phyloP scores from a whole-genome alignment of 805 yeast species.

The Spathaspora passalidarum region DNA sequence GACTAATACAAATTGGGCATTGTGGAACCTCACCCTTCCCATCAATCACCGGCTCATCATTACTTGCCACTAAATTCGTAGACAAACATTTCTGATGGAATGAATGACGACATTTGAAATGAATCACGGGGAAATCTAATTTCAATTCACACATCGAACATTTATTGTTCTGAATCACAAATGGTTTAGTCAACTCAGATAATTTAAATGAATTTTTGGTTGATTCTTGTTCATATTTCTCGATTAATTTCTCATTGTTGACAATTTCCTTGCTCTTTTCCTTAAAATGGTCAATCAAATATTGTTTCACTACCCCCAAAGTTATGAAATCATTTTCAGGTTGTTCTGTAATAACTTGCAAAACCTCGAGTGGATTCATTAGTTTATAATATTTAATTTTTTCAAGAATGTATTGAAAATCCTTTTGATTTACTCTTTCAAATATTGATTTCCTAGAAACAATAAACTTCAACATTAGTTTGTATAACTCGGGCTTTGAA shows the following conservation, averaged over 20 bases:
- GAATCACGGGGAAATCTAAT: slow-evolving; percentile 75
- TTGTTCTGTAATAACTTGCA: slow-evolving; percentile 51
- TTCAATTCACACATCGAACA: slow-evolving; percentile 66
- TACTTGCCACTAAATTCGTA: slow-evolving; percentile 37
- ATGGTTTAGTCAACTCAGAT: slow-evolving; percentile 43
- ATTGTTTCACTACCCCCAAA: slow-evolving; percentile 69
- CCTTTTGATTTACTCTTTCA: slow-evolving; percentile 41
- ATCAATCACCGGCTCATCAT: slow-evolving; percentile 7
- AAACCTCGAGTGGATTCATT: slow-evolving; percentile 71
- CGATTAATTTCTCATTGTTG: slow-evolving; percentile 64
- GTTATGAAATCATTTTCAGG: slow-evolving; percentile 53
- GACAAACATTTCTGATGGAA: slow-evolving; percentile 79
- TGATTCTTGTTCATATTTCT: slow-evolving; percentile 67
- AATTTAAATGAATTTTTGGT: slow-evolving; percentile 51
- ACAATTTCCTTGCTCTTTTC: slow-evolving; percentile 60
- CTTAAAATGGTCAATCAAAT: slow-evolving; percentile 59
- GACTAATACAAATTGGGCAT: slow-evolving; percentile 80
- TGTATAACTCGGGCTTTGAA: slow-evolving; percentile 61
- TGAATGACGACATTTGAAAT: slow-evolving; percentile 83
- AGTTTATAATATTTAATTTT: slow-evolving; percentile 50
- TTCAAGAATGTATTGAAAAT: slow-evolving; percentile 47
- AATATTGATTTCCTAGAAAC: slow-evolving; percentile 54
- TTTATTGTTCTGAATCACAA: slow-evolving; percentile 55
- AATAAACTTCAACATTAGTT: slow-evolving; percentile 60
- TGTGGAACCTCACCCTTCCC: slow-evolving; percentile 13